A percentile compares a stretch with the other conserved stretches of the same genome.
Conservation (phyloP, 78 protist species). For the Monocercomonoides exilis region DNA sequence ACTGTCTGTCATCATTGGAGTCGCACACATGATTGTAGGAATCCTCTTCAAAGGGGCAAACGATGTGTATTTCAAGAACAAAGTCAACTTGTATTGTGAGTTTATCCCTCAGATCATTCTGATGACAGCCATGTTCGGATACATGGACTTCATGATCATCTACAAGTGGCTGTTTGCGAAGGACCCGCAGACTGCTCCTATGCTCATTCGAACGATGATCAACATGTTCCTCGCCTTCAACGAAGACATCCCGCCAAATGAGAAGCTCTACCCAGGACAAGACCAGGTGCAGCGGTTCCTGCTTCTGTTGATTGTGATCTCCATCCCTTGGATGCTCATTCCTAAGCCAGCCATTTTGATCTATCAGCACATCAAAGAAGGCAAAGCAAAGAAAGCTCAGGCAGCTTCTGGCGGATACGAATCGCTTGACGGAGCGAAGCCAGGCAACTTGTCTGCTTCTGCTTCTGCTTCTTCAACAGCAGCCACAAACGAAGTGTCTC, state of each 20-base stretch:
- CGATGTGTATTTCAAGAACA: background rate
- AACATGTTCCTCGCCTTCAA: slow-evolving; percentile 5
- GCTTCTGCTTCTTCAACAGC: no score
- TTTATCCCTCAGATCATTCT: slow-evolving; percentile 90
- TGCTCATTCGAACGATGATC: slow-evolving; percentile 12
- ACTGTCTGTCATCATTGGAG: slow-evolving; percentile 88
- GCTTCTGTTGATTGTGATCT: slow-evolving; percentile 53
- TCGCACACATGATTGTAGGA: slow-evolving; percentile 85
- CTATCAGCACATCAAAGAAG: slow-evolving; percentile 14
- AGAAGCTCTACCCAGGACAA: slow-evolving; percentile 37
- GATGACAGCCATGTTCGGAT: slow-evolving; percentile 92
- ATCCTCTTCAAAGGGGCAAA: slow-evolving; percentile 49
- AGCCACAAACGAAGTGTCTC: no score
- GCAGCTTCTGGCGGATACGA: no score
- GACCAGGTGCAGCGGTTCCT: slow-evolving; percentile 50
- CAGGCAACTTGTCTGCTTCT: no score
- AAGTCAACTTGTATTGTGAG: slow-evolving; percentile 42
- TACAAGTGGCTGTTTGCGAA: slow-evolving; percentile 67
- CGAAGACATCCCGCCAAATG: background rate
- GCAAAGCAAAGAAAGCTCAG: no score
- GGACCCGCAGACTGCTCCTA: background rate
- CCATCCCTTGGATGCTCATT: slow-evolving; percentile 74
- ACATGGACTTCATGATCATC: slow-evolving; percentile 65
- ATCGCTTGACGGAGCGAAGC: no score
- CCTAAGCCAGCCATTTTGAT: slow-evolving; percentile 62